phyloP scores from a whole-genome alignment of 768 basidiomycete species.

The Inosperma sp. region DNA sequence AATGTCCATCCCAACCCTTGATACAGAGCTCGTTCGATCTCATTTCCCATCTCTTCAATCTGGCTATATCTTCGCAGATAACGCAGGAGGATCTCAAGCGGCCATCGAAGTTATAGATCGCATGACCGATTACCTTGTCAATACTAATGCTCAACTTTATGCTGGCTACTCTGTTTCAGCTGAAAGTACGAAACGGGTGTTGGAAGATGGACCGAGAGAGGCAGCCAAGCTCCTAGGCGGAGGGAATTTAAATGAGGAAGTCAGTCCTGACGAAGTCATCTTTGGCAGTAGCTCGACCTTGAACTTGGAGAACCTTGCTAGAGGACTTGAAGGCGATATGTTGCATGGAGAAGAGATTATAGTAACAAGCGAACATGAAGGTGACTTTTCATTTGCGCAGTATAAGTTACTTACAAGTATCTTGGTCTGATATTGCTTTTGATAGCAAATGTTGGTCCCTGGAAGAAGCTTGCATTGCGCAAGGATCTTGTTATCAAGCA shows the following conservation, averaged over 20 bases:
- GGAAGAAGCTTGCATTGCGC: conserved; percentile 68
- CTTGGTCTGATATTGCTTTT: neutral
- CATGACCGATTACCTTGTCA: conserved; percentile 62
- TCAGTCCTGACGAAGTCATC: conserved; percentile 56
- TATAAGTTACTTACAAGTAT: neutral
- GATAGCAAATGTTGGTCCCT: conserved; percentile 75
- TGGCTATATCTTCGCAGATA: conserved; percentile 68
- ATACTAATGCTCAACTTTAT: conserved; percentile 72
- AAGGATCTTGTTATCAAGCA: conserved; percentile 49
- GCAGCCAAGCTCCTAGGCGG: conserved; percentile 64
- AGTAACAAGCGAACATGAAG: conserved; percentile 77
- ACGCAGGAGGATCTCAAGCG: conserved; percentile 71
- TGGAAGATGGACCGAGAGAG: conserved; percentile 45
- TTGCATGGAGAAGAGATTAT: conserved; percentile 67
- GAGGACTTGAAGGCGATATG: conserved; percentile 54
- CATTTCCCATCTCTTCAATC: conserved; percentile 58
- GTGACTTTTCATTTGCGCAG: conserved; percentile 30
- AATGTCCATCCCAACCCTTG: conserved; percentile 29
- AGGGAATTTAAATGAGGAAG: conserved; percentile 5
- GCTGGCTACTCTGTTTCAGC: conserved; percentile 62
- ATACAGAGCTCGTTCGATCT: conserved; percentile 48
- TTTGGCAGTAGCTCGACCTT: conserved; percentile 65
- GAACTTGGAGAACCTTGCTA: conserved; percentile 64
- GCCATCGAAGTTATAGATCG: conserved; percentile 50
- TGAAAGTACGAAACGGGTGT: conserved; percentile 44